Percentiles rank a stretch among this genome's conserved stretches.
These are phyloP conservation scores for Miscanthus sacchariflorus DNA, from an alignment of 202 grass and related monocot species.

Conservation along the genomic window DNA sequence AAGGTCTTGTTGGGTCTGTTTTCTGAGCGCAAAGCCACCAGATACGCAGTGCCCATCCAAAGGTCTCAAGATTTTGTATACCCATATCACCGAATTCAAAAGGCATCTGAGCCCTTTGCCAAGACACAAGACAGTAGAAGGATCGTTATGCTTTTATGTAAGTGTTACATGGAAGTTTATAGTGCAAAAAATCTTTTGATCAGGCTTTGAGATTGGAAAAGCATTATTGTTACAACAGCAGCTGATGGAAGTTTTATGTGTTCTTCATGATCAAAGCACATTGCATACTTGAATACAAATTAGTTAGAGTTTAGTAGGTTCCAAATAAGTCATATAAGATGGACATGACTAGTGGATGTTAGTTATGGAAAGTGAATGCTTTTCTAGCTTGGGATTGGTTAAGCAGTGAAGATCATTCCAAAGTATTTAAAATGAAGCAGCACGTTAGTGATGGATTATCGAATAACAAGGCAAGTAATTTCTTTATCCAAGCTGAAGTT, in stretches of 20 bases:
- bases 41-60: neutral
- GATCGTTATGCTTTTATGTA: neutral
- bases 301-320: slow-evolving; percentile 30
- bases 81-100: neutral
- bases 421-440: slow-evolving; percentile 38
- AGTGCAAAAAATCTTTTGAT: neutral
- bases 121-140: neutral
- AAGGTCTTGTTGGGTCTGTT: neutral
- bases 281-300: slow-evolving; percentile 34
- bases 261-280: slow-evolving; percentile 42
- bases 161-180: neutral
- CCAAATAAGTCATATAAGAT: neutral
- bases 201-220: slow-evolving; percentile 13
- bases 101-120: neutral
- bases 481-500: slow-evolving; percentile 44
- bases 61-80: neutral
- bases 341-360: neutral
- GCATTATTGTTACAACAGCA: neutral
- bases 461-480: slow-evolving; percentile 67
- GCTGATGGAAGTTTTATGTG: slow-evolving; percentile 39
- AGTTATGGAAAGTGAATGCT: slow-evolving; percentile 25
- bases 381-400: slow-evolving; percentile 36
- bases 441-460: slow-evolving; percentile 49
- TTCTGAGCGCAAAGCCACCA: neutral
- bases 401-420: slow-evolving; percentile 15